Percentiles rank a stretch among this genome's conserved stretches.
Conservation (phyloP, 2,329 filamentous ascomycete genomes). For the Cordyceps cateniannulata region DNA sequence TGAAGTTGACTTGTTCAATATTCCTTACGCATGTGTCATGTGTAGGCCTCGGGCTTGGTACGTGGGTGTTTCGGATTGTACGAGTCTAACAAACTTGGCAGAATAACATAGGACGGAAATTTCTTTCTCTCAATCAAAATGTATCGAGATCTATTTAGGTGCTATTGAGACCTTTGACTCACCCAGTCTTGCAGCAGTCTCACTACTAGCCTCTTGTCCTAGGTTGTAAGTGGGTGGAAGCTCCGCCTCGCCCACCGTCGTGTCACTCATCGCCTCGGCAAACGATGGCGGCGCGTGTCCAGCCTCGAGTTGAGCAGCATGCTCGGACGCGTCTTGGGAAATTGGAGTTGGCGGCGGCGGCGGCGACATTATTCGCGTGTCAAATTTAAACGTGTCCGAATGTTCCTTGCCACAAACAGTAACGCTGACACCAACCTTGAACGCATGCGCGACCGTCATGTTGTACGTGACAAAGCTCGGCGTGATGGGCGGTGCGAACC, state of each 20-base stretch:
- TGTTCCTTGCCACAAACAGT: conserved; percentile 1
- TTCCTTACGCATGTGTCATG: too few relatives aligned
- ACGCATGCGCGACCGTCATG: background rate
- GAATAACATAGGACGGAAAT: too few relatives aligned
- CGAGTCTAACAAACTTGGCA: too few relatives aligned
- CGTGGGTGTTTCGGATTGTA: too few relatives aligned
- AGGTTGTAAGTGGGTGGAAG: background rate
- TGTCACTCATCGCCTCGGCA: background rate
- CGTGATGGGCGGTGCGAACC: background rate
- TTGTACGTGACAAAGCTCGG: background rate
- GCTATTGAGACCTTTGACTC: too few relatives aligned
- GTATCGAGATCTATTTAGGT: too few relatives aligned
- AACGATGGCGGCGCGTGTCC: background rate
- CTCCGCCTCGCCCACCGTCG: background rate
- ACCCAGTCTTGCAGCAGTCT: too few relatives aligned
- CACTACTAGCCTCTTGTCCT: background rate
- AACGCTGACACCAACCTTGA: background rate
- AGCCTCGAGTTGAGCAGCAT: background rate
- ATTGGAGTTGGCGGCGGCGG: background rate
- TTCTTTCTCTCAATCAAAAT: too few relatives aligned
- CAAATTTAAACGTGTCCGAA: background rate
- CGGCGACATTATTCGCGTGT: background rate
- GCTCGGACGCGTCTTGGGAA: background rate
- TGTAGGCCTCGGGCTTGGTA: too few relatives aligned
- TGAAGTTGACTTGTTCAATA: too few relatives aligned